These are phyloP conservation scores for Marsdenia floribunda DNA, from an alignment of 257 asterid species.

Conservation along the genomic window DNA sequence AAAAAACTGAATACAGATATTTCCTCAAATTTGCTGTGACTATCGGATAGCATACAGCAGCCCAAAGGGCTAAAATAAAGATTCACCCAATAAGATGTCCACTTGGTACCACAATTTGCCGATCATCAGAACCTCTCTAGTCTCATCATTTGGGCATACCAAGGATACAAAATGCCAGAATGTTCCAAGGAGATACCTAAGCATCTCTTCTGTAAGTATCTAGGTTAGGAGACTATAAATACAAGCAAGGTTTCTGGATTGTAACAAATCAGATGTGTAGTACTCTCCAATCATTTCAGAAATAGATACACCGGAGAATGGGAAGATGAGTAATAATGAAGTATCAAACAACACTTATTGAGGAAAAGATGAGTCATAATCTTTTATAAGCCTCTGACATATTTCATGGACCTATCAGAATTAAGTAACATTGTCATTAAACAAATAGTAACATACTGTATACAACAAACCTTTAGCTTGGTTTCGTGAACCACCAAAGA, in stretches of 20 bases:
- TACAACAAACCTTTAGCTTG: slow-evolving; percentile 66
- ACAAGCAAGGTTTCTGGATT: background rate
- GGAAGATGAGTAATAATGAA: background rate
- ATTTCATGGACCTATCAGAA: background rate
- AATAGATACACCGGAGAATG: background rate
- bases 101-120: background rate
- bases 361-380: background rate
- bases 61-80: background rate
- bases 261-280: background rate
- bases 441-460: background rate
- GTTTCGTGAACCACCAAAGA: slow-evolving; percentile 80
- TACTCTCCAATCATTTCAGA: background rate
- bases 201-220: background rate
- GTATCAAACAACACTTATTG: background rate
- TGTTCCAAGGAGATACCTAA: background rate
- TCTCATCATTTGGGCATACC: background rate
- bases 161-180: background rate
- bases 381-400: background rate
- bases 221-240: background rate
- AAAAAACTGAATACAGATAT: background rate
- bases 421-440: background rate
- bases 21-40: background rate
- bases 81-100: background rate
- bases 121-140: background rate
- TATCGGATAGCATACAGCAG: background rate